phyloP scores from a whole-genome alignment of 345 rosid species.

The Populus pruinosa region DNA sequence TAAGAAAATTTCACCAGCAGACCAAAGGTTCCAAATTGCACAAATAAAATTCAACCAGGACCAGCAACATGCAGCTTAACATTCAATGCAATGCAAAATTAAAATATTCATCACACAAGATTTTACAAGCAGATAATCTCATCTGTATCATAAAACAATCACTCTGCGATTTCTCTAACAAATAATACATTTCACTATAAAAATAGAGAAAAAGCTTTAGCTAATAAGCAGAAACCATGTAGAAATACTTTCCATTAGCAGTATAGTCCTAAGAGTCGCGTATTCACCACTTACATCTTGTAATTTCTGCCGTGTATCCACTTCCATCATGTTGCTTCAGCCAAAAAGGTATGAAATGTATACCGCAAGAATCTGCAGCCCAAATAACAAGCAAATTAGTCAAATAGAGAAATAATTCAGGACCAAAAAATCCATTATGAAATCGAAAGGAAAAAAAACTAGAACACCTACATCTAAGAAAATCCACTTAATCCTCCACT shows the following conservation, averaged over 20 bases:
- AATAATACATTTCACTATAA: not conserved
- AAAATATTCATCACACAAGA: not conserved
- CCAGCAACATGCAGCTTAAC: not conserved
- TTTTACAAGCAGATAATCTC: not conserved
- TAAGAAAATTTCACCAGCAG: not conserved
- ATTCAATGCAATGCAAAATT: not conserved
- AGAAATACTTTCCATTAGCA: not conserved
- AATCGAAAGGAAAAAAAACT: not conserved
- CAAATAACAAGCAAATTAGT: not conserved
- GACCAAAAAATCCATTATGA: not conserved
- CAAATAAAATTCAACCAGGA: not conserved
- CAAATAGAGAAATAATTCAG: not conserved
- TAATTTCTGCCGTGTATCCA: constrained; percentile 14
- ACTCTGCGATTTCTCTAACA: not conserved
- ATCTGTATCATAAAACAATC: not conserved
- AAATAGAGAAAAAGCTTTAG: not conserved
- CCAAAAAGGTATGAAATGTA: constrained; percentile 8
- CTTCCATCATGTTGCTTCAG: constrained; percentile 22
- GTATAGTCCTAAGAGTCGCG: not conserved
- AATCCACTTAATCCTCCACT: not conserved
- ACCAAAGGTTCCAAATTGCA: not conserved
- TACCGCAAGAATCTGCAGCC: constrained; percentile 12
- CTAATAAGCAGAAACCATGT: not conserved
- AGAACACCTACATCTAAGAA: not conserved
- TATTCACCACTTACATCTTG: constrained; percentile 26